These are phyloP conservation scores for Xylariales sp. DNA, from an alignment of 2,329 filamentous ascomycete genomes.

Conservation along the genomic window DNA sequence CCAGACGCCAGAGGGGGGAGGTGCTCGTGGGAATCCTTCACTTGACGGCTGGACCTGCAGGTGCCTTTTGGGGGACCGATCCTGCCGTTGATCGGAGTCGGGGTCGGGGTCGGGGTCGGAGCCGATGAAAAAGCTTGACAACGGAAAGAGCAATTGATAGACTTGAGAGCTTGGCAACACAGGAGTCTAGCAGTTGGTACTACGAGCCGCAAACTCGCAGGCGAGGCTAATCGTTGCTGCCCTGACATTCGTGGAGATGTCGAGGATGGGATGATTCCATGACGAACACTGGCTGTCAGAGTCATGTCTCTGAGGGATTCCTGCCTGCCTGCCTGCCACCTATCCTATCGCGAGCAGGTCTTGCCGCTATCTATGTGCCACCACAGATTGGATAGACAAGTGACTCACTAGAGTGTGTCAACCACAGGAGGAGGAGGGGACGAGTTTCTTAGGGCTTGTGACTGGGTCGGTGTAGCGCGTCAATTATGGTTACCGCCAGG, in stretches of 20 bases:
- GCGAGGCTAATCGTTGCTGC: conserved; percentile 6
- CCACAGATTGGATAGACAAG: background rate
- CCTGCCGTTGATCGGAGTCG: too few relatives aligned
- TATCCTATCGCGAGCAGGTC: background rate
- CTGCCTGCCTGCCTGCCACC: too few relatives aligned
- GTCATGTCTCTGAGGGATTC: conserved; percentile 6
- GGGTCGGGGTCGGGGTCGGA: background rate
- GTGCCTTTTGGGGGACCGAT: conserved; percentile 2
- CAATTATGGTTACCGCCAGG: too few relatives aligned
- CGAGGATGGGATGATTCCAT: conserved; percentile 3
- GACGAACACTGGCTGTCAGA: conserved; percentile 7
- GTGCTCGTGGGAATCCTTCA: conserved; percentile 4
- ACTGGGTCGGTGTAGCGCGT: too few relatives aligned
- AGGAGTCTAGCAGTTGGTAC: background rate
- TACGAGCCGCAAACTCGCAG: conserved; percentile 7
- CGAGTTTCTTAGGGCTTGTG: too few relatives aligned
- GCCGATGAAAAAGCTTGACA: conserved; percentile 5
- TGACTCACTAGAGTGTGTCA: conserved; percentile 7
- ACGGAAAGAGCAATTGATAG: too few relatives aligned
- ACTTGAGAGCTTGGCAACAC: conserved; percentile 12
- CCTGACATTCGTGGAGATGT: conserved; percentile 8
- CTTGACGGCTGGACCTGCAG: conserved; percentile 4
- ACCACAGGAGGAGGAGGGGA: too few relatives aligned
- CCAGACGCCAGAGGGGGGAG: conserved; percentile 4
- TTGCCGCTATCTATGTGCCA: background rate